Conservation (phyloP, 306 rosid genomes). For the Trifolium dubium region DNA sequence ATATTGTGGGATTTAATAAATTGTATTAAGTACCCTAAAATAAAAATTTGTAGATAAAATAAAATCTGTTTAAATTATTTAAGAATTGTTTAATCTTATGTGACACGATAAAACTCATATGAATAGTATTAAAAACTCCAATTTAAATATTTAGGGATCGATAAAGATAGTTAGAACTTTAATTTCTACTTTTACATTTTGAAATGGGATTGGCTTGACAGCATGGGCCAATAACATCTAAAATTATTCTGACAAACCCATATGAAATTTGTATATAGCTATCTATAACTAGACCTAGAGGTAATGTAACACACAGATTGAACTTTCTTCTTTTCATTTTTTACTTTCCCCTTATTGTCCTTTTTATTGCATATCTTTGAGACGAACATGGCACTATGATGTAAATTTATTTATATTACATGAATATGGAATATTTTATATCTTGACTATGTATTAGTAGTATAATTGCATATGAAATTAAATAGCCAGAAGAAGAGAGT, state of each 20-base stretch:
- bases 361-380: background rate
- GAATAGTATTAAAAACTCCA: too few relatives aligned
- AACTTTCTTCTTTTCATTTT: constrained; percentile 37
- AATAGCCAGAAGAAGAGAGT: constrained; percentile 35
- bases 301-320: constrained; percentile 35
- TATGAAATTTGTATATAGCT: constrained; percentile 27
- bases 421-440: constrained; percentile 33
- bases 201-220: constrained; percentile 33
- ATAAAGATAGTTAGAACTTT: too few relatives aligned
- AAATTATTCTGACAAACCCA: constrained; percentile 36
- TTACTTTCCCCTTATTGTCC: constrained; percentile 32
- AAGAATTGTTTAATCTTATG: too few relatives aligned
- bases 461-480: constrained; percentile 43
- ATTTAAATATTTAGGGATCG: too few relatives aligned
- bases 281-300: constrained; percentile 36
- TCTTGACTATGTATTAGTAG: background rate
- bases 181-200: constrained; percentile 23
- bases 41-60: too few relatives aligned
- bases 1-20: too few relatives aligned
- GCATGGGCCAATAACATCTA: constrained; percentile 31
- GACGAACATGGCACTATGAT: constrained; percentile 44
- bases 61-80: too few relatives aligned
- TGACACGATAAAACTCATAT: too few relatives aligned
- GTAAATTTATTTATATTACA: constrained; percentile 27
- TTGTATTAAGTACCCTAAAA: too few relatives aligned